A percentile compares a stretch with the other conserved stretches of the same genome.
Evolutionary conservation across 345 rosid genomes (phyloP).

Genomic region (Citrus trifoliata): DNA sequence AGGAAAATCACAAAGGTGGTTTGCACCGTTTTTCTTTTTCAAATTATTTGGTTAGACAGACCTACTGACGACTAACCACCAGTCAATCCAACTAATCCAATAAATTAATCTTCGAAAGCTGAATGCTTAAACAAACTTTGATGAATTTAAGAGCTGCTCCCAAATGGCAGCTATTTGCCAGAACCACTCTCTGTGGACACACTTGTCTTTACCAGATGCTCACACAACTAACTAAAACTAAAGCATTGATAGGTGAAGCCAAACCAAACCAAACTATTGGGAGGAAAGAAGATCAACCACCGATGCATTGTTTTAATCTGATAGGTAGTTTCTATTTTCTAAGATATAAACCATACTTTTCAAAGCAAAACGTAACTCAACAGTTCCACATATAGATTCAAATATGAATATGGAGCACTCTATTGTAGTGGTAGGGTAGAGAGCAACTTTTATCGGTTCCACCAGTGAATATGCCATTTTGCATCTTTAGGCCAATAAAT

Average conservation of each 20-base stretch:
- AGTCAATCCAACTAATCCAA: conserved; percentile 13
- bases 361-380: background rate
- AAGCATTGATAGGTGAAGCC: conserved; percentile 7
- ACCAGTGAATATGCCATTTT: background rate
- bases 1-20: background rate
- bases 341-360: background rate
- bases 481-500: background rate
- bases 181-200: background rate
- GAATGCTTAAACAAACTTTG: conserved; percentile 4
- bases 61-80: conserved; percentile 19
- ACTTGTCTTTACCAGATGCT: conserved; percentile 4
- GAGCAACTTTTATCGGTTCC: background rate
- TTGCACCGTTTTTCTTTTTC: conserved; percentile 7
- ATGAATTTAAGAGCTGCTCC: conserved; percentile 13
- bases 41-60: conserved; percentile 15
- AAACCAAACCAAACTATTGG: conserved; percentile 10
- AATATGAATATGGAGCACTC: background rate
- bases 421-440: conserved; percentile 3
- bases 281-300: conserved; percentile 12
- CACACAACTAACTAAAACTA: conserved; percentile 6
- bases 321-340: background rate
- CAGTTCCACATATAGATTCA: background rate
- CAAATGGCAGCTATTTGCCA: background rate
- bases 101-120: background rate
- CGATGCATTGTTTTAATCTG: background rate